Percentiles rank a stretch among this genome's conserved stretches.
Conservation (phyloP, 176 grass and related monocot genomes). For the Aegilops speltoides region DNA sequence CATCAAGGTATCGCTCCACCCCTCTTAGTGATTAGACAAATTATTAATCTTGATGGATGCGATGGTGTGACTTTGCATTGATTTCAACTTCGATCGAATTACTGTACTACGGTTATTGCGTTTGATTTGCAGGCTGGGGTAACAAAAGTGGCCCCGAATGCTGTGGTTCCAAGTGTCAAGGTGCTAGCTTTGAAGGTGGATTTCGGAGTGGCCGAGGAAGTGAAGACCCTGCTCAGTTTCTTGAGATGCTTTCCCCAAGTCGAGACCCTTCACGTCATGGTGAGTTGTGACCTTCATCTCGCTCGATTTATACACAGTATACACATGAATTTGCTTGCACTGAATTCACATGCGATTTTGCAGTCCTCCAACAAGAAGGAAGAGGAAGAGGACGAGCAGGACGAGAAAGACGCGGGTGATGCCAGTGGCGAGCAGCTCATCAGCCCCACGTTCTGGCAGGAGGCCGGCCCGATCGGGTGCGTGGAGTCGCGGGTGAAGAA, state of each 20-base stretch:
- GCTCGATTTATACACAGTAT: not conserved
- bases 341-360: not conserved
- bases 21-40: not conserved
- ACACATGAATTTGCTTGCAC: not conserved
- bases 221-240: slow-evolving; percentile 11
- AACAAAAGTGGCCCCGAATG: not conserved
- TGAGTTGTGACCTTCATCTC: not conserved
- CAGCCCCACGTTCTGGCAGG: not conserved
- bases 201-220: not conserved
- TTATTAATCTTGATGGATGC: not conserved
- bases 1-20: not conserved
- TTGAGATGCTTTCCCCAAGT: slow-evolving; percentile 35
- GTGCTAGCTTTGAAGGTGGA: slow-evolving; percentile 16
- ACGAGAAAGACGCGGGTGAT: not conserved
- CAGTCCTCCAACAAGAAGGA: not conserved
- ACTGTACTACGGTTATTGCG: not conserved
- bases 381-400: not conserved
- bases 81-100: not conserved
- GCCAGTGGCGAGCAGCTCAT: not conserved
- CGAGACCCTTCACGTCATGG: slow-evolving; percentile 33
- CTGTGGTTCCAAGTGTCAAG: slow-evolving; percentile 19
- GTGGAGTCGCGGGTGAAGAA: slow-evolving; percentile 10
- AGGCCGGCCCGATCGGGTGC: slow-evolving; percentile 1
- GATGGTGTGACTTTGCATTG: not conserved
- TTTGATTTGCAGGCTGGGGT: slow-evolving; percentile 12